A percentile compares a stretch with the other conserved stretches of the same genome.
Conservation (phyloP, 805 yeast genomes). For the Suhomyces kilbournensis region DNA sequence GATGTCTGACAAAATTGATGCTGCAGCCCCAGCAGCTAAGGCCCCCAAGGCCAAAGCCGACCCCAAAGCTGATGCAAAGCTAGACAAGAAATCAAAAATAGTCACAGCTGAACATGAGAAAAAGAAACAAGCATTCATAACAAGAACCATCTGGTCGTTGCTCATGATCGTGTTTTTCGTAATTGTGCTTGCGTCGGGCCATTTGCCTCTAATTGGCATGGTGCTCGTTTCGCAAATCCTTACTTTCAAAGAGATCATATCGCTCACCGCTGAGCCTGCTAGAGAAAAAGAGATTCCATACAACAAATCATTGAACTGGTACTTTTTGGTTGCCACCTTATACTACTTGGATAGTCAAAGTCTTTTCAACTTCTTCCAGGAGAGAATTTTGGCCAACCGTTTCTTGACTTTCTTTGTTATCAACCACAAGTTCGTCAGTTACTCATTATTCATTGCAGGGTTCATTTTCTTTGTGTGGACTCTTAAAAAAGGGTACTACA, state of each 20-base stretch:
- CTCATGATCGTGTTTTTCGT: slow-evolving; percentile 83
- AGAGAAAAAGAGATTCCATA: slow-evolving; percentile 79
- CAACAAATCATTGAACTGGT: slow-evolving; percentile 87
- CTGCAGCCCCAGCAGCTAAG: neutral
- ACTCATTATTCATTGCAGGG: slow-evolving; percentile 80
- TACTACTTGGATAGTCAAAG: slow-evolving; percentile 88
- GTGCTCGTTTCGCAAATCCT: slow-evolving; percentile 74
- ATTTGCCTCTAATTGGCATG: slow-evolving; percentile 69
- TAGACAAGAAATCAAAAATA: neutral
- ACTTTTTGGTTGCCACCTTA: slow-evolving; percentile 80
- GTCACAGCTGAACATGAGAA: slow-evolving; percentile 44
- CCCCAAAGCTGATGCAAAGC: neutral
- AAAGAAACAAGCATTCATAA: slow-evolving; percentile 79
- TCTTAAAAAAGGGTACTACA: slow-evolving; percentile 81
- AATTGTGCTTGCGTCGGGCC: slow-evolving; percentile 75
- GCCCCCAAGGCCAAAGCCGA: neutral
- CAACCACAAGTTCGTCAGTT: slow-evolving; percentile 82
- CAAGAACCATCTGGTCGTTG: slow-evolving; percentile 89
- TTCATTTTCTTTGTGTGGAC: slow-evolving; percentile 88
- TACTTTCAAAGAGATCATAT: slow-evolving; percentile 88
- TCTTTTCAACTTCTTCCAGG: slow-evolving; percentile 63
- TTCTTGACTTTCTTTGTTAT: slow-evolving; percentile 57
- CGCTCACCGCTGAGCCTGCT: slow-evolving; percentile 79
- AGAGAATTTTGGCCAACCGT: slow-evolving; percentile 49
- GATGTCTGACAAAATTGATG: neutral